Conservation (phyloP, 257 asterid species). For the Plectranthus barbatus region DNA sequence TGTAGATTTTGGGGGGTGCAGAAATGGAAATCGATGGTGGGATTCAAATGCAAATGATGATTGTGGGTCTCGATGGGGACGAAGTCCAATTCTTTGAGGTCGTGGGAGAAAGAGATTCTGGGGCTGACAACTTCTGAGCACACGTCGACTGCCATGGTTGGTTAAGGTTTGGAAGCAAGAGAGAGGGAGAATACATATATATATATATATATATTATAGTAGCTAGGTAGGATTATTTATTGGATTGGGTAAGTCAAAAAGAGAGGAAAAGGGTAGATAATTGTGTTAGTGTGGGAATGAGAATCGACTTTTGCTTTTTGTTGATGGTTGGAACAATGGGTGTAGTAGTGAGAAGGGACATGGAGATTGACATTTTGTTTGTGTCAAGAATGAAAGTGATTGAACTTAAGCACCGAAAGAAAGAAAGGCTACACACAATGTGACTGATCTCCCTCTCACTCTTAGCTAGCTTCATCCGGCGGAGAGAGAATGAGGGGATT, state of each 20-base stretch:
- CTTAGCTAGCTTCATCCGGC: no score
- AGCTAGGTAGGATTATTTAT: no score
- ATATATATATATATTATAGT: no score
- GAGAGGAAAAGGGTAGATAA: conserved; percentile 22
- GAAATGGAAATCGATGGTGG: conserved; percentile 61
- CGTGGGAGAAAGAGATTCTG: conserved; percentile 72
- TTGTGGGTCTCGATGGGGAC: conserved; percentile 30
- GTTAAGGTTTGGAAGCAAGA: neutral
- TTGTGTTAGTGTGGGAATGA: conserved; percentile 29
- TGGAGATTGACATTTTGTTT: conserved; percentile 32
- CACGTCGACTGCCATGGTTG: conserved; percentile 55
- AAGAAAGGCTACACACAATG: neutral
- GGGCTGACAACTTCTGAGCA: conserved; percentile 54
- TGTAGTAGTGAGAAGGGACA: conserved; percentile 37
- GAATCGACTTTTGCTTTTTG: conserved; percentile 36
- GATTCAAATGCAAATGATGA: conserved; percentile 27
- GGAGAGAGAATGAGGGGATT: no score
- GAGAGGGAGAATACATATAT: neutral
- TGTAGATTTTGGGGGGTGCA: conserved; percentile 23
- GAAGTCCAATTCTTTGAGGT: conserved; percentile 42
- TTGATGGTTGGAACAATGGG: conserved; percentile 19
- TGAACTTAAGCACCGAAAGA: conserved; percentile 61
- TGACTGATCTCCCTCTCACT: neutral
- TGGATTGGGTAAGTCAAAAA: conserved; percentile 33
- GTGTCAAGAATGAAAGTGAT: conserved; percentile 20